phyloP scores from a whole-genome alignment of 192 early-diverging fungal genomes.

The Coemansia sp. region DNA sequence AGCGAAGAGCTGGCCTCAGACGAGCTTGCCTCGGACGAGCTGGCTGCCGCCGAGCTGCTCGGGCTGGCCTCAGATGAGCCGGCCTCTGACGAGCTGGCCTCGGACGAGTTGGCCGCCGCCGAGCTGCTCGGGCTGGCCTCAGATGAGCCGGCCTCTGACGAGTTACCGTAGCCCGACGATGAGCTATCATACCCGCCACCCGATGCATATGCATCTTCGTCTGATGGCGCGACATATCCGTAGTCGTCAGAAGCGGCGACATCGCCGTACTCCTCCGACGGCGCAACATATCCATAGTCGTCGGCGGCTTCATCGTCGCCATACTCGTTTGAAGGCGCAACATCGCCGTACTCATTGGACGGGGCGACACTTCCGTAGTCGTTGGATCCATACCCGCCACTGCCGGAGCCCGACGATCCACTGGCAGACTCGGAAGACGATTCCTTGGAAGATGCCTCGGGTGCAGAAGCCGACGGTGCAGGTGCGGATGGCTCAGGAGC shows the following conservation, averaged over 20 bases:
- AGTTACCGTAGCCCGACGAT: background rate
- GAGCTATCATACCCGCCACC: background rate
- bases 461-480: background rate
- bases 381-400: background rate
- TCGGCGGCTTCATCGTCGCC: background rate
- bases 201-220: conserved; percentile 2
- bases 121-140: too few species aligned
- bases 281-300: background rate
- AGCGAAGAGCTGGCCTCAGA: too few species aligned
- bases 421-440: background rate
- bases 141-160: too few species aligned
- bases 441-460: background rate
- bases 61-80: too few species aligned
- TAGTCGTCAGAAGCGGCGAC: background rate
- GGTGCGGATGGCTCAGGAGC: too few species aligned
- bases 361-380: conserved; percentile 4
- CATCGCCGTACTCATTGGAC: background rate
- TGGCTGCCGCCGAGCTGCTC: too few species aligned
- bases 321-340: background rate
- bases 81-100: too few species aligned
- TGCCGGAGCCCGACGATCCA: background rate
- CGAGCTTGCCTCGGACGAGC: too few species aligned
- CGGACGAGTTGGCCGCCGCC: too few species aligned
- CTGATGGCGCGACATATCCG: background rate
- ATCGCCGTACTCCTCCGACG: background rate